Percentiles rank a stretch among this genome's conserved stretches.
Evolutionary conservation across 139 green algal species (phyloP).

Genomic region (Tetraselmis striata): DNA sequence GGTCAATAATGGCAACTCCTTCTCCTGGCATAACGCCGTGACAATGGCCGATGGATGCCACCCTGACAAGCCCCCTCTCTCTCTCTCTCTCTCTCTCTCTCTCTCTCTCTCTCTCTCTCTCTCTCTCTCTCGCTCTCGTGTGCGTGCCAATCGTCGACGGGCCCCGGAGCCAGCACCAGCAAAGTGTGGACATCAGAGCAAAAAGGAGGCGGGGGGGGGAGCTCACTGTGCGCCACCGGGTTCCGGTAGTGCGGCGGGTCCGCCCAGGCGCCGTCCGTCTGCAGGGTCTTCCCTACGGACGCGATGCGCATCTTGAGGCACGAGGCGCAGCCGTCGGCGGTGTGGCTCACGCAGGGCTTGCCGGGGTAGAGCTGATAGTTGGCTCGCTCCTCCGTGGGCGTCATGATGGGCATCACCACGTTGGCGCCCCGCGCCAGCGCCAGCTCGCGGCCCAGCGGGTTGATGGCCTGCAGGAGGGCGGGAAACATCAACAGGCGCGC

Average conservation of each 20-base stretch:
- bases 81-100: too few relatives aligned
- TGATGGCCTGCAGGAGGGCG: slow-evolving; percentile 48
- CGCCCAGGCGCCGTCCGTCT: slow-evolving; percentile 30
- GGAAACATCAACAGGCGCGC: too few relatives aligned
- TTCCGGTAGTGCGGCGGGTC: slow-evolving; percentile 46
- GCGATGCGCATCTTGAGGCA: slow-evolving; percentile 50
- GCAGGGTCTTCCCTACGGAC: slow-evolving; percentile 43
- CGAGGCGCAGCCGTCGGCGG: slow-evolving; percentile 52
- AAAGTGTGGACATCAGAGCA: too few relatives aligned
- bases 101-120: too few relatives aligned
- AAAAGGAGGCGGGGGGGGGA: neutral
- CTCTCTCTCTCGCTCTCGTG: too few relatives aligned
- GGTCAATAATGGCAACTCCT: too few relatives aligned
- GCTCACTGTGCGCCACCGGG: slow-evolving; percentile 4
- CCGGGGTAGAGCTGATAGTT: slow-evolving; percentile 55
- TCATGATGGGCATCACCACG: slow-evolving; percentile 66
- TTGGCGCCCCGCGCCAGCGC: slow-evolving; percentile 53
- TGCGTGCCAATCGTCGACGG: too few relatives aligned
- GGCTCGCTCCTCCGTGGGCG: slow-evolving; percentile 48
- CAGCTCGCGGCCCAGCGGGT: slow-evolving; percentile 54
- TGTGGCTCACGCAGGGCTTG: slow-evolving; percentile 71
- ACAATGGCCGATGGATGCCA: too few relatives aligned
- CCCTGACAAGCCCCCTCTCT: too few relatives aligned
- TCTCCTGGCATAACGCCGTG: too few relatives aligned
- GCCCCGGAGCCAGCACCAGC: too few relatives aligned